Base-by-base conservation (phyloP, 1,284 basidiomycete species). In the Ceratobasidium sp. region DNA sequence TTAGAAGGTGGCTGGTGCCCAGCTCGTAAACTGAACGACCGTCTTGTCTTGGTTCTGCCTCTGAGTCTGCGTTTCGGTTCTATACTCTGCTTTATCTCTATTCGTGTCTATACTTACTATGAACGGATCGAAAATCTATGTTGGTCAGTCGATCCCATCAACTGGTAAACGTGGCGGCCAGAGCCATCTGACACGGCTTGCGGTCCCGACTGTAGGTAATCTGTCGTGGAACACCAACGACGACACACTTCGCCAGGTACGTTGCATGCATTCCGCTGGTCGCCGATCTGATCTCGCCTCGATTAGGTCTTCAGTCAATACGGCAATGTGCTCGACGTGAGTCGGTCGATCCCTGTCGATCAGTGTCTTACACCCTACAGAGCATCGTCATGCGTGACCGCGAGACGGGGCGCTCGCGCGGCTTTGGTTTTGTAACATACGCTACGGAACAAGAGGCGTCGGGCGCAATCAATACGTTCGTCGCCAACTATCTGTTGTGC, bases 351-450 rank as follows among this genome's bases (percentile, higher is more conserved):
- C 42, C 54, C 22, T 55, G 58, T 56, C 69, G 55, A 40, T 70
- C 20, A 55, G n/a, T 49, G 34, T 58, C 15, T 32, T 35, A n/a
- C 10, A 8, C 25, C 20, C 25, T 56, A 15, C 45, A 97, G 80
- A 92, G 91, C 45, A 92, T 94, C 71, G 90, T 98, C 79, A 98
- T 98, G 94, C 91, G 91, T 76, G 96, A 99, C 82, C 96, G 96
- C 32, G 96, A 98, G 81, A 90, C 91, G 71, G 90, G 93, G 76
- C 96, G 98, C 77, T 95, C 94, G 68, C 93, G 96, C 76, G 96
- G 96, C 38, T 98, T 99, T 76, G 96, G 94, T 52, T 99, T 99
- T 79, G 96, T 99, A 76, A 98, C 94, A 69, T 96, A 96, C 89
- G 92, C 93, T 78, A 85, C 86, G 40, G 79, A 76, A 47, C 93